A percentile compares a stretch with the other conserved stretches of the same genome.
phyloP scores from a whole-genome alignment of 2,329 filamentous ascomycete genomes.

The Mycosphaerella arachidis region DNA sequence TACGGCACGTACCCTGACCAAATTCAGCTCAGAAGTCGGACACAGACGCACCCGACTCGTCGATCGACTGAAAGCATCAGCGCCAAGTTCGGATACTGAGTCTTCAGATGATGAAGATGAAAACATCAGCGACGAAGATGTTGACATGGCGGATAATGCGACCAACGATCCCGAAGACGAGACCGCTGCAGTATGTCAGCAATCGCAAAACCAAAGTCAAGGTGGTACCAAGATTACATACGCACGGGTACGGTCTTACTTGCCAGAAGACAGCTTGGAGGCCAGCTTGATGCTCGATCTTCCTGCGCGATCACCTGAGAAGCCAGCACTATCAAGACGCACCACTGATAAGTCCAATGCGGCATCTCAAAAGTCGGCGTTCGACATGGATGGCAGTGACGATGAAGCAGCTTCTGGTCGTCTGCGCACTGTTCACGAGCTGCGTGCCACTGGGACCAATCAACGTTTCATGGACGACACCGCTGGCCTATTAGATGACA shows the following conservation, averaged over 20 bases:
- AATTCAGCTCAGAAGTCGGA: slow-evolving; percentile 26
- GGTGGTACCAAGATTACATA: slow-evolving; percentile 53
- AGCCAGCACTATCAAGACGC: slow-evolving; percentile 9
- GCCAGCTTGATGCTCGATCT: slow-evolving; percentile 31
- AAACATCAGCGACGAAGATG: slow-evolving; percentile 12
- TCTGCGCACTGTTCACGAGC: slow-evolving; percentile 58
- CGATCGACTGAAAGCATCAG: slow-evolving; percentile 32
- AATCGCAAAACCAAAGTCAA: slow-evolving; percentile 14
- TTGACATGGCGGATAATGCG: slow-evolving; percentile 14
- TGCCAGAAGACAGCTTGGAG: slow-evolving; percentile 50
- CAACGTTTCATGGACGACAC: slow-evolving; percentile 53
- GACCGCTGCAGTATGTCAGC: slow-evolving; percentile 9
- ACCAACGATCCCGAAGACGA: background rate
- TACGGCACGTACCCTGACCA: slow-evolving; percentile 8
- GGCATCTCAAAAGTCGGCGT: slow-evolving; percentile 26
- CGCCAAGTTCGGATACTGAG: slow-evolving; percentile 23
- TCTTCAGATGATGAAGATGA: slow-evolving; percentile 15
- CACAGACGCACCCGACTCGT: slow-evolving; percentile 26
- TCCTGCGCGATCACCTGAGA: slow-evolving; percentile 25
- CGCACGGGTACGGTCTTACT: slow-evolving; percentile 51
- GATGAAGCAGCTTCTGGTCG: slow-evolving; percentile 39
- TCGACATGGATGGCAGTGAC: slow-evolving; percentile 44
- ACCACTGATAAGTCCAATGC: slow-evolving; percentile 10
- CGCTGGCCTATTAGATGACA: slow-evolving; percentile 55
- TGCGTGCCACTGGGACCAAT: slow-evolving; percentile 56